Evolutionary conservation across 192 early-diverging fungal species (phyloP), one percentile per base, ranked within the genome.

Genomic region (Backusella parvicylindrica): DNA sequence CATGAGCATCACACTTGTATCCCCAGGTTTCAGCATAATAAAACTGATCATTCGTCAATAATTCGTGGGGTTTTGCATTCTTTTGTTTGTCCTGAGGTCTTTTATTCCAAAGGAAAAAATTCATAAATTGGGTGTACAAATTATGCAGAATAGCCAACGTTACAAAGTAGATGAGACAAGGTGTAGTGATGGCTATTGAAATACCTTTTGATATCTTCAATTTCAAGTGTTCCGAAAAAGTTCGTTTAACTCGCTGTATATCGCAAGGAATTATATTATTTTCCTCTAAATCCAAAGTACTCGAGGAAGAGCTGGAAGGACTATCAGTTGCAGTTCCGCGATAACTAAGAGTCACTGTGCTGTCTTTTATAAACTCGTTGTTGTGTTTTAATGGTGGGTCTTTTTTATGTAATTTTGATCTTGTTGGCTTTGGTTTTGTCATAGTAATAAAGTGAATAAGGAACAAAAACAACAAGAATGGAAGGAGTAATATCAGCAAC

Each of bases 11-110:
- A n/a, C 64, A 66, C 1, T 68, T 12, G 23, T 73, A 80, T 12
- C 79, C 79, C 79, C 79, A 80, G 6, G 49, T 31, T 1, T 21
- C 36, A 16, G 70, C 60, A 50, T 80, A 80, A 76, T 75, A 72
- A 13, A 21, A 12, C 30, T 80, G 74, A 41, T 80, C 79, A 31
- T 47, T 21, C 16, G 63, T 76, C 6, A 80, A 49, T 8, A 43
- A n/a, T 56, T 80, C 79, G 35, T 73, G 43, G 2, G 70, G 49
- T 31, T 31, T 13, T 0, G 28, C 12, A 3, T 43, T 21, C 13
- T 70, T 38, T 18, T 60, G 11, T 21, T 33, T 33, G 12, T 35
- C 50, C 26, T 72, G 33, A 2, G 50, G 49, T 35, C 30, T 28
- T 18, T 56, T 60, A 30, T 49, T 72, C 21, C 26, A 23, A 60